These are phyloP conservation scores for Suhomyces wounanorum DNA, from an alignment of 1,139 yeast genomes.

Conservation along the genomic window DNA sequence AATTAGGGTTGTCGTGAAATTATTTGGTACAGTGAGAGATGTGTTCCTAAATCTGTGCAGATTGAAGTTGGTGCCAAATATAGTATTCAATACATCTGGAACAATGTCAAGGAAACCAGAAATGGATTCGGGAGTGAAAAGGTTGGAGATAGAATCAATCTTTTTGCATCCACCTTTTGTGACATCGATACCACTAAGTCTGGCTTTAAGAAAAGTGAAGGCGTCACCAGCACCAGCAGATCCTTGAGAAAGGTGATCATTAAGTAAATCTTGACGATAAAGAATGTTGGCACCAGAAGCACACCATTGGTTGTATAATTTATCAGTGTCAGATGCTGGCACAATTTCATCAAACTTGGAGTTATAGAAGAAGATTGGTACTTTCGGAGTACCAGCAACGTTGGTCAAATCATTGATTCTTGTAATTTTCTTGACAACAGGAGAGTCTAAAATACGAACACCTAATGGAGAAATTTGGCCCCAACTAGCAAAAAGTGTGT, in stretches of 20 bases:
- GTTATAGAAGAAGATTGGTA: constrained; percentile 39
- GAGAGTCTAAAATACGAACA: background rate
- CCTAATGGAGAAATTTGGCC: background rate
- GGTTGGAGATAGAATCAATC: background rate
- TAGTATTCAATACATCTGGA: background rate
- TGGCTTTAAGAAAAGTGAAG: constrained; percentile 16
- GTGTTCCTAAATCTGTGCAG: background rate
- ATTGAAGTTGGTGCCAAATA: background rate
- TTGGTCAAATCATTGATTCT: background rate
- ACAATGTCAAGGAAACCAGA: constrained; percentile 1
- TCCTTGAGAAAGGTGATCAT: constrained; percentile 21
- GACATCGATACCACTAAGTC: background rate
- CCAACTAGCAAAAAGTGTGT: background rate
- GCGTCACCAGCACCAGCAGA: constrained; percentile 21
- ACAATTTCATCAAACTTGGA: constrained; percentile 30
- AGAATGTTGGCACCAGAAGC: constrained; percentile 18
- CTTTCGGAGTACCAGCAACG: constrained; percentile 23
- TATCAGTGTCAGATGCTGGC: constrained; percentile 17
- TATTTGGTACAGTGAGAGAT: background rate
- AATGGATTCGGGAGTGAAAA: background rate
- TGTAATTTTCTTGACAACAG: constrained; percentile 4
- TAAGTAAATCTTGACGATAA: constrained; percentile 18
- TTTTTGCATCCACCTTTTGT: constrained; percentile 5
- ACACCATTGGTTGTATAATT: constrained; percentile 20
- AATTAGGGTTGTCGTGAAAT: background rate